Evolutionary conservation across 2,329 filamentous ascomycete species (phyloP), one percentile per base, ranked within the genome.

Genomic region (Magnaporthales sp.): DNA sequence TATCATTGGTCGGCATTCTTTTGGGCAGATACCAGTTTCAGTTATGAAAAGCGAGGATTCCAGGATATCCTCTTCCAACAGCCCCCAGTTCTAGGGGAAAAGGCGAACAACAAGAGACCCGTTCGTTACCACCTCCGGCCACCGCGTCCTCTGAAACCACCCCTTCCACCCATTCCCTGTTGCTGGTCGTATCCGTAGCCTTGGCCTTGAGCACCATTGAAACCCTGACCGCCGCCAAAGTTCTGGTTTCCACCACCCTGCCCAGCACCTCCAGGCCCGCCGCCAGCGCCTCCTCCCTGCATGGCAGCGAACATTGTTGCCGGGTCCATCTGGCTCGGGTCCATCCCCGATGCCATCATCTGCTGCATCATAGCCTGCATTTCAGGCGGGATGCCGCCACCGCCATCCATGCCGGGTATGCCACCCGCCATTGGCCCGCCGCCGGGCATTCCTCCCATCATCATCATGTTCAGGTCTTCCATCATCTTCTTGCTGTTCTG

Each of bases 401-500:
- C 78, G 0, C 76, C 74, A n/a, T 74, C 79, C 68, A 71, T 70
- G 62, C 77, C 77, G 9, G 76, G 77, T 77, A 82, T 80, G 24
- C 56, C 56, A 19, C 56, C 56, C 15, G 77, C 77, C 75, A 79
- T 78, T 26, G 56, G 56, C 27, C 56, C 56, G 38, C 67, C 70
- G 2, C 70, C 70, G 2, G 70, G 70, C 70, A 77, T 77, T 56
- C 81, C 81, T 22, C 79, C 78, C 85, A 89, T 89, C 85, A 89
- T 88, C 85, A 89, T 88, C 75, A 77, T 84, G 72, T 85, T 85
- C 78, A 89, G 85, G 56, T 89, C 87, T 69, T 89, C 86, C 78
- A 89, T 86, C 85, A 89, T 91, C 81, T 94, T 97, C 79, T 96
- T 93, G 71, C 86, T 86, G 70, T 84, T 87, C 66, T 81, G 80